Conservation (phyloP, 2,329 filamentous ascomycete species). For the Colletotrichum paranaense region DNA sequence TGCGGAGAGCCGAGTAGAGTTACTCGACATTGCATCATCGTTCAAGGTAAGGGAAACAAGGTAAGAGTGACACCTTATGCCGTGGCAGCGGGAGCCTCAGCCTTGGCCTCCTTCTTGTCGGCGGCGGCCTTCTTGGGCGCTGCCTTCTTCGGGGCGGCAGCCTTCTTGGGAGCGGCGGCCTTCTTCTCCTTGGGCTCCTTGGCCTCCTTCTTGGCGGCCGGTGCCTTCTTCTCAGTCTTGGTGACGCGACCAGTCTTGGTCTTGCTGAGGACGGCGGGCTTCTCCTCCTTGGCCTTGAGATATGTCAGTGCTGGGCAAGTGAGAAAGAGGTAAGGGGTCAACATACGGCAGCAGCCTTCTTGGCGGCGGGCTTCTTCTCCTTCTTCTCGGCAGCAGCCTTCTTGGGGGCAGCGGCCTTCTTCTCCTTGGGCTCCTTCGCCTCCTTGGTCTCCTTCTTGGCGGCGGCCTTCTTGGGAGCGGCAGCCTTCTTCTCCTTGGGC, state of each 20-base stretch:
- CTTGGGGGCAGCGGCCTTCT: constrained; percentile 42
- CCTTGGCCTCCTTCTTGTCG: constrained; percentile 45
- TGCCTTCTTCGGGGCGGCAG: constrained; percentile 57
- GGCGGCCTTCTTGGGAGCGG: constrained; percentile 57
- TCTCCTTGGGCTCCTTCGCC: constrained; percentile 41
- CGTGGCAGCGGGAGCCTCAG: constrained; percentile 30
- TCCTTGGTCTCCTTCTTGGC: constrained; percentile 53
- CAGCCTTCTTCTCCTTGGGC: constrained; percentile 59
- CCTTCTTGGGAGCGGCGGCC: constrained; percentile 58
- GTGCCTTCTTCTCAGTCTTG: constrained; percentile 70
- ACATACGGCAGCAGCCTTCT: constrained; percentile 53
- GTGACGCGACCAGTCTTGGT: constrained; percentile 89
- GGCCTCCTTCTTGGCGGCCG: constrained; percentile 56
- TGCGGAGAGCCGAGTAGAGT: not conserved
- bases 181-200: constrained; percentile 60
- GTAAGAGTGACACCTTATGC: constrained; percentile 16
- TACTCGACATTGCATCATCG: constrained; percentile 8
- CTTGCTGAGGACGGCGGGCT: constrained; percentile 78
- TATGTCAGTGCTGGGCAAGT: not conserved
- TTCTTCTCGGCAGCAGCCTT: constrained; percentile 45
- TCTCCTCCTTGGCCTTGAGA: constrained; percentile 69
- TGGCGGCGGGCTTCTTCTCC: constrained; percentile 56
- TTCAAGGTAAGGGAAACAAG: not conserved
- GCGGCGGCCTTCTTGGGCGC: constrained; percentile 52
- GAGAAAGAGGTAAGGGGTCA: not conserved